Evolutionary conservation across 2,329 filamentous ascomycete species (phyloP).

Genomic region (Hymenoscyphus fructigenus): DNA sequence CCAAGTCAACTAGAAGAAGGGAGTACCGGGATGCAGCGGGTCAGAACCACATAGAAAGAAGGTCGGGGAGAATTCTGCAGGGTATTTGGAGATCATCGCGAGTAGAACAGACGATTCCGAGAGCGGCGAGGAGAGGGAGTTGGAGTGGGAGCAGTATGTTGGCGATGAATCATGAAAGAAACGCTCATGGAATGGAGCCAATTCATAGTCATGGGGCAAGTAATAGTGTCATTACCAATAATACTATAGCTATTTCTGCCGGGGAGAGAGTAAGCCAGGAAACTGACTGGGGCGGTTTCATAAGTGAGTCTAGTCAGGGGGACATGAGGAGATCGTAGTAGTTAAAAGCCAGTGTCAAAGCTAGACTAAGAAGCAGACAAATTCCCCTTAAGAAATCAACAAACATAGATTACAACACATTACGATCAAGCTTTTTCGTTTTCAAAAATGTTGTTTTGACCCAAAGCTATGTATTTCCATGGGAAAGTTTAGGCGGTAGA

Average conservation of each 20-base stretch:
- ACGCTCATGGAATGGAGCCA: conserved; percentile 7
- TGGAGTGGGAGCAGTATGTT: not conserved
- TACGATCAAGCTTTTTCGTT: too few relatives aligned
- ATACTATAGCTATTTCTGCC: not conserved
- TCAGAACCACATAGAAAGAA: not conserved
- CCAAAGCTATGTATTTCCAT: too few relatives aligned
- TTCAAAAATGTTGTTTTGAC: too few relatives aligned
- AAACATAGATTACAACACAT: too few relatives aligned
- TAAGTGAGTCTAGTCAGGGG: conserved; percentile 5
- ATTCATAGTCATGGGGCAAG: not conserved
- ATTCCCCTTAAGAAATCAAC: too few relatives aligned
- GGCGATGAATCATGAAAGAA: not conserved
- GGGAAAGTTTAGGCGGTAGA: too few relatives aligned
- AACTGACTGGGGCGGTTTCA: not conserved
- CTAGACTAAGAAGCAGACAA: too few relatives aligned
- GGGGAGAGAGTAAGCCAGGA: not conserved
- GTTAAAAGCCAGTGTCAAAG: not conserved
- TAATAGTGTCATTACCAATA: not conserved
- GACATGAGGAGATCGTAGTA: conserved; percentile 2
- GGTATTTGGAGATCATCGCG: not conserved
- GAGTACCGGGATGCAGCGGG: not conserved
- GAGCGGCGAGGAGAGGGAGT: not conserved
- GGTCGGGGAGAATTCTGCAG: not conserved
- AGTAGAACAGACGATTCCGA: too few relatives aligned
- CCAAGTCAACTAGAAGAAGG: not conserved